These are phyloP conservation scores for Aspergillaceae sp. DNA, from an alignment of 2,329 filamentous ascomycete genomes.

Conservation along the genomic window DNA sequence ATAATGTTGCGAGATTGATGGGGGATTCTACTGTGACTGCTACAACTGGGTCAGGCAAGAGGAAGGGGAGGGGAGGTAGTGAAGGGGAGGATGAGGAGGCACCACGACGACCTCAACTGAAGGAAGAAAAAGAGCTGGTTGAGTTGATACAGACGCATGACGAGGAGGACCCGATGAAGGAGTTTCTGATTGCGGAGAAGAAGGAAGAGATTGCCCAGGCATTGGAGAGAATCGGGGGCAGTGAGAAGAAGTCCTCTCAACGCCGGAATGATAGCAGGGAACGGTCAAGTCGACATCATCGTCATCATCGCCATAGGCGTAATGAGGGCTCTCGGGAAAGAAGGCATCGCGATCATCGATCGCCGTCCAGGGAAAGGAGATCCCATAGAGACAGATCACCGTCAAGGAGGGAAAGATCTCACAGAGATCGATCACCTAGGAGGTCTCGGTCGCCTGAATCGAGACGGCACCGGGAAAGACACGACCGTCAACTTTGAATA, in stretches of 20 bases:
- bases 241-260: slow-evolving; percentile 37
- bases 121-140: slow-evolving; percentile 72
- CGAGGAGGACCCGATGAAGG: slow-evolving; percentile 96
- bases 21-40: slow-evolving; percentile 37
- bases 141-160: slow-evolving; percentile 71
- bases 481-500: slow-evolving; percentile 23
- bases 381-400: slow-evolving; percentile 16
- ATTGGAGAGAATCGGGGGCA: slow-evolving; percentile 46
- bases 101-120: slow-evolving; percentile 54
- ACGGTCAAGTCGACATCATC: slow-evolving; percentile 34
- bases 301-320: slow-evolving; percentile 36
- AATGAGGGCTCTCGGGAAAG: slow-evolving; percentile 24
- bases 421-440: slow-evolving; percentile 19
- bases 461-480: slow-evolving; percentile 21
- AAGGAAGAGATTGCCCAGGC: slow-evolving; percentile 76
- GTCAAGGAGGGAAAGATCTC: slow-evolving; percentile 19
- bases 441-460: slow-evolving; percentile 23
- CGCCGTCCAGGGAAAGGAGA: slow-evolving; percentile 16
- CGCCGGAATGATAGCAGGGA: slow-evolving; percentile 29
- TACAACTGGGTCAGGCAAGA: slow-evolving; percentile 29
- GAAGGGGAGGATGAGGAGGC: slow-evolving; percentile 32
- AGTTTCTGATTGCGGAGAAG: slow-evolving; percentile 81
- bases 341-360: slow-evolving; percentile 21
- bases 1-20: slow-evolving; percentile 42
- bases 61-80: slow-evolving; percentile 23